Evolutionary conservation across 2,329 filamentous ascomycete genomes (phyloP).

Genomic region (Monosporascus sp.): DNA sequence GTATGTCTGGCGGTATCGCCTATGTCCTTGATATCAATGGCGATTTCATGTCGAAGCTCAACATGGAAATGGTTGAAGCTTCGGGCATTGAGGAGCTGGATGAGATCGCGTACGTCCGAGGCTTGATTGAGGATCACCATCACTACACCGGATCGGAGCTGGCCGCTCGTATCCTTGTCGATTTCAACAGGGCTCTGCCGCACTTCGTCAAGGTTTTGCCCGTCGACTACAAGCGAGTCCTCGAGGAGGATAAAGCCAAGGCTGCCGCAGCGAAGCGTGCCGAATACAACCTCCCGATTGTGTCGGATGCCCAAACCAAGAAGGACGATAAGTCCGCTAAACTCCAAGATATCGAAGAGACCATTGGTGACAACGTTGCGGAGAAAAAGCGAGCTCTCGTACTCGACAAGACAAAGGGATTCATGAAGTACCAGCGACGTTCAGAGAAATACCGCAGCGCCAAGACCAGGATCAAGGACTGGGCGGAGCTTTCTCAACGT

Average conservation of each 20-base stretch:
- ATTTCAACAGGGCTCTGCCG: slow-evolving; percentile 86
- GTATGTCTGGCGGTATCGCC: slow-evolving; percentile 97
- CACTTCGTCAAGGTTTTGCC: slow-evolving; percentile 92
- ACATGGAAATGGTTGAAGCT: slow-evolving; percentile 95
- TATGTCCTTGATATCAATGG: slow-evolving; percentile 87
- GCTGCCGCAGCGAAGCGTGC: slow-evolving; percentile 78
- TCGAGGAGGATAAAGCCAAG: slow-evolving; percentile 80
- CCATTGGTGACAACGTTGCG: slow-evolving; percentile 72
- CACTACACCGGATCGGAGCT: slow-evolving; percentile 97
- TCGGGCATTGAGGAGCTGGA: slow-evolving; percentile 75
- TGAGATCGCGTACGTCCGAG: slow-evolving; percentile 85
- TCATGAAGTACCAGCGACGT: slow-evolving; percentile 94
- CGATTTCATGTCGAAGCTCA: slow-evolving; percentile 90
- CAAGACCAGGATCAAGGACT: slow-evolving; percentile 82
- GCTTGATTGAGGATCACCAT: slow-evolving; percentile 92
- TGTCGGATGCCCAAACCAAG: slow-evolving; percentile 63
- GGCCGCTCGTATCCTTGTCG: slow-evolving; percentile 85
- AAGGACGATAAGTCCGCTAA: slow-evolving; percentile 65
- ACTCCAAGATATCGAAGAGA: slow-evolving; percentile 84
- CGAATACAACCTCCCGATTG: slow-evolving; percentile 73
- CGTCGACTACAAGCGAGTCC: slow-evolving; percentile 91
- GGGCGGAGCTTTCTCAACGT: slow-evolving; percentile 83
- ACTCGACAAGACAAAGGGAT: slow-evolving; percentile 94
- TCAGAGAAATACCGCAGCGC: slow-evolving; percentile 88
- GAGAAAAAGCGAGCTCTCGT: slow-evolving; percentile 90